Conservation (phyloP, 2,329 filamentous ascomycete species). For the Talaromyces verruculosus region DNA sequence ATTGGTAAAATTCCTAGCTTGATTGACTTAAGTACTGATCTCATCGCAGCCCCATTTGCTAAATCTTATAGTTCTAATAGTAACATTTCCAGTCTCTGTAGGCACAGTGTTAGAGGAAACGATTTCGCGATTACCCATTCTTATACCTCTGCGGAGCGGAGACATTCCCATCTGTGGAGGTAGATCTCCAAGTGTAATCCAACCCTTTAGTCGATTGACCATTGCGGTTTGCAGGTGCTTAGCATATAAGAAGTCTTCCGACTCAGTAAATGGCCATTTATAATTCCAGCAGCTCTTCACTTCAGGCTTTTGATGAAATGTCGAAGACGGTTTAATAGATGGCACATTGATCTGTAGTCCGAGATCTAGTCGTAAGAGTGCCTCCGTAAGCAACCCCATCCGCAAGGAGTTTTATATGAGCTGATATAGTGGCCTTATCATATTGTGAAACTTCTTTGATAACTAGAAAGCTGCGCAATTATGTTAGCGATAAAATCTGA, state of each 20-base stretch:
- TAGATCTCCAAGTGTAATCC: background rate
- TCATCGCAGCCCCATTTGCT: background rate
- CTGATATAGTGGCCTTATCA: background rate
- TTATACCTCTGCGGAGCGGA: constrained; percentile 1
- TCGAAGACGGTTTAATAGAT: background rate
- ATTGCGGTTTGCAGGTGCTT: background rate
- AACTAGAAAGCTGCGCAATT: background rate
- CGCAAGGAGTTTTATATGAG: background rate
- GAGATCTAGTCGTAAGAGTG: background rate
- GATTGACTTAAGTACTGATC: background rate
- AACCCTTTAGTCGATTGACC: background rate
- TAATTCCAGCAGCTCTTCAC: background rate
- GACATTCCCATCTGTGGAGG: constrained; percentile 2
- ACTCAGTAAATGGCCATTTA: background rate
- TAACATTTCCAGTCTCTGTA: background rate
- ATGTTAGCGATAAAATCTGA: background rate
- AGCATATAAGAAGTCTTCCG: background rate
- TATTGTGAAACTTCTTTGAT: background rate
- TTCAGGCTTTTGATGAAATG: background rate
- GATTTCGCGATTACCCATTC: background rate
- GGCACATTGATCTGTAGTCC: background rate
- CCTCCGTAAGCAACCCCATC: background rate
- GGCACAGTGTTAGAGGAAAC: background rate
- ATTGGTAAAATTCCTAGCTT: too few species aligned
- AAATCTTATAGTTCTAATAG: background rate